Percentiles rank a stretch among this genome's conserved stretches.
These are phyloP conservation scores for Fraxinus baroniana DNA, from an alignment of 305 asterid species.

Conservation along the genomic window DNA sequence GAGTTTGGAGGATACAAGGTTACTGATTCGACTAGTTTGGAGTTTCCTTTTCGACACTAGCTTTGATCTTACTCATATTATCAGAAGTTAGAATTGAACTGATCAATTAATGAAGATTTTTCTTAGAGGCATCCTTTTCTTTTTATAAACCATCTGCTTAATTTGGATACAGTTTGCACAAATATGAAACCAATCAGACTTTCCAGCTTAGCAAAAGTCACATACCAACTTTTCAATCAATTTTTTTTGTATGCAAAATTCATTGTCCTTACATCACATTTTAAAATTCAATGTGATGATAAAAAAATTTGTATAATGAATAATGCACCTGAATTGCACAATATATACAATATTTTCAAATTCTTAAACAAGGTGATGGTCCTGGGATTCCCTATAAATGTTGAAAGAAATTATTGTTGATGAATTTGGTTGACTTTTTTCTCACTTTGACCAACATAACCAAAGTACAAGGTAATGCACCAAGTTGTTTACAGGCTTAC, in stretches of 20 bases:
- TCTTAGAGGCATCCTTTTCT: background rate
- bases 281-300: background rate
- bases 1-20: background rate
- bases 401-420: background rate
- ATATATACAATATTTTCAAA: background rate
- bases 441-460: background rate
- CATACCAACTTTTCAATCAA: no score
- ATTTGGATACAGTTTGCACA: no score
- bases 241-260: background rate
- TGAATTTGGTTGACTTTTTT: background rate
- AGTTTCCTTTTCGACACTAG: background rate
- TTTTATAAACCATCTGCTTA: no score
- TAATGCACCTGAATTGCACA: background rate
- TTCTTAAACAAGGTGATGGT: background rate
- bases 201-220: no score
- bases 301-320: no score
- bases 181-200: no score
- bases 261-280: background rate
- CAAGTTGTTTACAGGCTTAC: background rate
- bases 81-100: background rate
- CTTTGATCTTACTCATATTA: constrained; percentile 22
- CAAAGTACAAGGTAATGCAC: background rate
- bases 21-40: constrained; percentile 11
- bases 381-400: background rate
- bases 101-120: background rate